Conservation (phyloP, 2,329 filamentous ascomycete species). For the Stagonosporopsis cucurbitacearum region DNA sequence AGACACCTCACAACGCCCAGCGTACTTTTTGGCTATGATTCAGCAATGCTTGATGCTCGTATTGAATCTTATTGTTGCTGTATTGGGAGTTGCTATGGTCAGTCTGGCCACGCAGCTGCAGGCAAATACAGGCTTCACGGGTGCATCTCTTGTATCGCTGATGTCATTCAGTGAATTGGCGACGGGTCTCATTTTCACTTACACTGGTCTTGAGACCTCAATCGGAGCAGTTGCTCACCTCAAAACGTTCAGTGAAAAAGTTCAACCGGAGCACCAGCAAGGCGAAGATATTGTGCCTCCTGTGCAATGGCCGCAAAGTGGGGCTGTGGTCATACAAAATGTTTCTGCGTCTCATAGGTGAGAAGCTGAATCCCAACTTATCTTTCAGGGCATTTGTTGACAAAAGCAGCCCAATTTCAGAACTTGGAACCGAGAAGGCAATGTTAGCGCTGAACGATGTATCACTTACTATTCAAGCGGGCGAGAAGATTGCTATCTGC, state of each 20-base stretch:
- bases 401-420: not conserved
- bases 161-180: conserved; percentile 11
- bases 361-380: not conserved
- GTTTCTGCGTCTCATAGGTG: conserved; percentile 2
- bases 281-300: conserved; percentile 20
- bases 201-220: conserved; percentile 18
- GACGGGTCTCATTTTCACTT: not conserved
- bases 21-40: conserved; percentile 45
- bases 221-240: conserved; percentile 23
- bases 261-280: conserved; percentile 16
- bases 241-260: conserved; percentile 20
- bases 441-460: conserved; percentile 2
- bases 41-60: conserved; percentile 47
- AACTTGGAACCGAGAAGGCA: not conserved
- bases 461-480: conserved; percentile 11
- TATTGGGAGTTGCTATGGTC: conserved; percentile 41
- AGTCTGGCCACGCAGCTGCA: conserved; percentile 28
- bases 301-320: conserved; percentile 15
- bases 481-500: conserved; percentile 30
- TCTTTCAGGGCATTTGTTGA: not conserved
- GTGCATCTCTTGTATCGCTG: conserved; percentile 17
- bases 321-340: not conserved
- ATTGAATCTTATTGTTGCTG: conserved; percentile 41
- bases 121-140: conserved; percentile 19
- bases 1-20: conserved; percentile 48